phyloP scores from a whole-genome alignment of 805 yeast species.

The Candida qinlingensis region DNA sequence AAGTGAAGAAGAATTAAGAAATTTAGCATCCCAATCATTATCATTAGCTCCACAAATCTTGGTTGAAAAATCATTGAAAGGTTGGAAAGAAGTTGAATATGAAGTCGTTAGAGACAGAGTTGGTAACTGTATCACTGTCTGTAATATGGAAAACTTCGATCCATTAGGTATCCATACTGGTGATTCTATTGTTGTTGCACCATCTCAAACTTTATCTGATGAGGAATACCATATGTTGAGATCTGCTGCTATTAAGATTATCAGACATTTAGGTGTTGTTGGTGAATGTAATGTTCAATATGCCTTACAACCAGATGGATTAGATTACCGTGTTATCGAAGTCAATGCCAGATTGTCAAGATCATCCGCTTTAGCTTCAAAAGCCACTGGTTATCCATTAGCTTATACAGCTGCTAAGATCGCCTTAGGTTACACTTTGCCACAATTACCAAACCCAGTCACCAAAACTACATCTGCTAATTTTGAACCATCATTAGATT shows the following conservation, averaged over 20 bases:
- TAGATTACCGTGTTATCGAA: constrained; percentile 94
- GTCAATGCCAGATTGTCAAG: constrained; percentile 96
- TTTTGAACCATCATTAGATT: constrained; percentile 95
- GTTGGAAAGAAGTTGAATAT: constrained; percentile 98
- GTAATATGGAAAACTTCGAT: constrained; percentile 99
- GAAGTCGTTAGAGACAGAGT: constrained; percentile 97
- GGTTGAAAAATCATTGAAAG: constrained; percentile 95
- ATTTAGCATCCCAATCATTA: constrained; percentile 84
- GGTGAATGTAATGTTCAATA: constrained; percentile 99
- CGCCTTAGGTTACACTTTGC: constrained; percentile 90
- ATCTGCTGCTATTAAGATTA: constrained; percentile 94
- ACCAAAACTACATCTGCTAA: constrained; percentile 94
- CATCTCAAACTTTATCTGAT: constrained; percentile 94
- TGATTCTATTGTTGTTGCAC: constrained; percentile 98
- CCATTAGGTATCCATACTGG: constrained; percentile 98
- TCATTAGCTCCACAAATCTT: constrained; percentile 90
- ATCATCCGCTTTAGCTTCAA: constrained; percentile 96
- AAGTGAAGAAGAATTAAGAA: constrained; percentile 73
- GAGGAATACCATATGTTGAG: constrained; percentile 98
- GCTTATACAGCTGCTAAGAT: constrained; percentile 98
- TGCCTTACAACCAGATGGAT: constrained; percentile 91
- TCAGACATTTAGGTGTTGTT: constrained; percentile 96
- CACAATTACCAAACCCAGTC: constrained; percentile 93
- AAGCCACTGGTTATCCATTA: constrained; percentile 97
- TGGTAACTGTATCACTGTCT: constrained; percentile 96